Evolutionary conservation across 2,329 filamentous ascomycete species (phyloP).

Genomic region (Calonectria henricotiae): DNA sequence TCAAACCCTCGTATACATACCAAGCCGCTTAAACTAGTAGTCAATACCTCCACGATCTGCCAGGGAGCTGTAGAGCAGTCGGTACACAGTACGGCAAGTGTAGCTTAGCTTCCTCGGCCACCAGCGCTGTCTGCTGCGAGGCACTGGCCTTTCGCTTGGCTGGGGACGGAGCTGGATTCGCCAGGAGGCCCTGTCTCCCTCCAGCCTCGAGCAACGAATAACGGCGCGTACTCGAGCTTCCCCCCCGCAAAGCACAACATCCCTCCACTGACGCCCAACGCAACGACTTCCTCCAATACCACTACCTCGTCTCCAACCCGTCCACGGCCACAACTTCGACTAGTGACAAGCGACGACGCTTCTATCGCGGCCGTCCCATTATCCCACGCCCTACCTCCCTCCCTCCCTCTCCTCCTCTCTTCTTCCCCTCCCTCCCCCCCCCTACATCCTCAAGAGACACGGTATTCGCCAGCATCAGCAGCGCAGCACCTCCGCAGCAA

Average conservation of each 20-base stretch:
- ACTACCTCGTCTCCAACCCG: conserved; percentile 30
- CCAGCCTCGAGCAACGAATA: conserved; percentile 48
- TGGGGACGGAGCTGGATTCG: conserved; percentile 24
- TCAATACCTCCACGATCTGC: background rate
- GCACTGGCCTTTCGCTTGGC: conserved; percentile 23
- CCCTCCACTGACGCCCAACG: conserved; percentile 50
- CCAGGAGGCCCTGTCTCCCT: conserved; percentile 32
- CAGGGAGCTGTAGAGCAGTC: background rate
- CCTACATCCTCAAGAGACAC: conserved; percentile 28
- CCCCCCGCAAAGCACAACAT: conserved; percentile 54
- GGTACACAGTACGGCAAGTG: background rate
- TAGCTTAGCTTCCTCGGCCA: background rate
- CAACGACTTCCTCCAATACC: conserved; percentile 24
- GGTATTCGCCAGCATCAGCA: conserved; percentile 42
- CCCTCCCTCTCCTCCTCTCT: conserved; percentile 26
- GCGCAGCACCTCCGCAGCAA: conserved; percentile 39
- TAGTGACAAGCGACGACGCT: conserved; percentile 42
- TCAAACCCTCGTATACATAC: conserved; percentile 7
- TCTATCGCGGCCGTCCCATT: conserved; percentile 32
- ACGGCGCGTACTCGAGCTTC: conserved; percentile 48
- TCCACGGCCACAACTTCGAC: conserved; percentile 46
- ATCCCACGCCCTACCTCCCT: conserved; percentile 34
- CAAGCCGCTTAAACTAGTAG: conserved; percentile 11
- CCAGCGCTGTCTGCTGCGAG: conserved; percentile 12
- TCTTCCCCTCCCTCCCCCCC: conserved; percentile 29